These are phyloP conservation scores for Pichia insulana DNA, from an alignment of 805 yeast genomes.

Conservation along the genomic window DNA sequence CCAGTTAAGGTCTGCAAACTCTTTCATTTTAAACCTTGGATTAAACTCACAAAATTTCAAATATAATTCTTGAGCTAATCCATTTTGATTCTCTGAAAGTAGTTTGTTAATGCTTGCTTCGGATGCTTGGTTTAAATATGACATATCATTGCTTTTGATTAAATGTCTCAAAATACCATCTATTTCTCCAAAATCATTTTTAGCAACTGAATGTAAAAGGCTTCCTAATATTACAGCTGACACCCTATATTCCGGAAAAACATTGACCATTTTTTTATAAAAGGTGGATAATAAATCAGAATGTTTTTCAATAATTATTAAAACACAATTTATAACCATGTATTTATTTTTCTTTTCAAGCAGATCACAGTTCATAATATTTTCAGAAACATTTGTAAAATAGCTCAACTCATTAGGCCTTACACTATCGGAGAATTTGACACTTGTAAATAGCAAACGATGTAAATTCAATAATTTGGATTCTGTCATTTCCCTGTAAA, in stretches of 20 bases:
- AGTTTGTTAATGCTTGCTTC: slow-evolving; percentile 8
- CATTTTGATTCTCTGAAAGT: slow-evolving; percentile 5
- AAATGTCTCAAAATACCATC: slow-evolving; percentile 8
- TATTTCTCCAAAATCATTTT: slow-evolving; percentile 8
- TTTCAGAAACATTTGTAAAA: slow-evolving; percentile 5
- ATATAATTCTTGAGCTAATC: slow-evolving; percentile 12
- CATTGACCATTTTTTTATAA: slow-evolving; percentile 6
- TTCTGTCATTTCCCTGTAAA: neutral
- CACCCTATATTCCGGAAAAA: slow-evolving; percentile 8
- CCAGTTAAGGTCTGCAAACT: slow-evolving; percentile 2
- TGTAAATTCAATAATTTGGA: slow-evolving; percentile 5
- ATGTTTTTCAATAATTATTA: slow-evolving; percentile 7
- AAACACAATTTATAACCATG: slow-evolving; percentile 7
- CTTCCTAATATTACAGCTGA: slow-evolving; percentile 2
- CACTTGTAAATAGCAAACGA: slow-evolving; percentile 4
- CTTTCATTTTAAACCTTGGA: slow-evolving; percentile 6
- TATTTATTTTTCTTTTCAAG: slow-evolving; percentile 4
- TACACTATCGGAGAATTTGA: slow-evolving; percentile 2
- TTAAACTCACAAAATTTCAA: slow-evolving; percentile 4
- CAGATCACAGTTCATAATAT: slow-evolving; percentile 1
- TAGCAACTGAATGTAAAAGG: slow-evolving; percentile 6
- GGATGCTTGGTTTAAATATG: slow-evolving; percentile 3
- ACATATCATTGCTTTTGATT: neutral
- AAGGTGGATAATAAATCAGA: slow-evolving; percentile 9
- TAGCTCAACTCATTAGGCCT: slow-evolving; percentile 3